Evolutionary conservation across 805 yeast species (phyloP).

Genomic region (Ascoidea tarda): DNA sequence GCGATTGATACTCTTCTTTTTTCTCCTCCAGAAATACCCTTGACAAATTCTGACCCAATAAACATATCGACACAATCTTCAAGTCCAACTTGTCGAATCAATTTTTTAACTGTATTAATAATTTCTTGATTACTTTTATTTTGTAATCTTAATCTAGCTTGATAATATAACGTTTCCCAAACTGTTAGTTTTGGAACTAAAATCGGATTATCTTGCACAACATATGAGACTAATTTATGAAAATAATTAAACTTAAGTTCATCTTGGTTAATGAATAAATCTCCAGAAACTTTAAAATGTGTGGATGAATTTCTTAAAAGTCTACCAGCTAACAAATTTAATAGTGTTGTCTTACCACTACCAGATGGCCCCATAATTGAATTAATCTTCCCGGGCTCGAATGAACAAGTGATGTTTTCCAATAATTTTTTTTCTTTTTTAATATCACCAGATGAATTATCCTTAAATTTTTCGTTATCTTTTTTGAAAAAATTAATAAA

Average conservation of each 20-base stretch:
- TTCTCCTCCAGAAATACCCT: constrained; percentile 70
- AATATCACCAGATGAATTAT: neutral
- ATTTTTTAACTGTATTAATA: constrained; percentile 29
- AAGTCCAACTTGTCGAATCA: constrained; percentile 59
- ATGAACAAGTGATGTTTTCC: constrained; percentile 32
- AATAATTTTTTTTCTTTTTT: constrained; percentile 12
- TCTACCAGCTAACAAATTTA: constrained; percentile 51
- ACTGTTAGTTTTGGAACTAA: constrained; percentile 62
- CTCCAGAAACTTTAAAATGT: constrained; percentile 20
- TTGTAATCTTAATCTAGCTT: constrained; percentile 56
- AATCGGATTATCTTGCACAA: constrained; percentile 69
- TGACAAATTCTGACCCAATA: constrained; percentile 43
- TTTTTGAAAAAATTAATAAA: neutral
- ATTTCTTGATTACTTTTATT: constrained; percentile 28
- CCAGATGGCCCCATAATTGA: constrained; percentile 79
- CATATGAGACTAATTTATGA: constrained; percentile 49
- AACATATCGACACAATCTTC: constrained; percentile 65
- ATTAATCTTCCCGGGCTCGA: constrained; percentile 42
- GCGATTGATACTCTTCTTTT: constrained; percentile 76
- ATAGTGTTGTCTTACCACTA: constrained; percentile 58
- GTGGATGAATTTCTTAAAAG: constrained; percentile 19
- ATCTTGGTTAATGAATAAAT: constrained; percentile 27
- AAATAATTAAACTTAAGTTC: constrained; percentile 21
- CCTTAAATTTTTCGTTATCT: constrained; percentile 2
- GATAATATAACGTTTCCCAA: constrained; percentile 57